Conservation (phyloP, 768 basidiomycete species). For the Leucocoprinus leucothites region DNA sequence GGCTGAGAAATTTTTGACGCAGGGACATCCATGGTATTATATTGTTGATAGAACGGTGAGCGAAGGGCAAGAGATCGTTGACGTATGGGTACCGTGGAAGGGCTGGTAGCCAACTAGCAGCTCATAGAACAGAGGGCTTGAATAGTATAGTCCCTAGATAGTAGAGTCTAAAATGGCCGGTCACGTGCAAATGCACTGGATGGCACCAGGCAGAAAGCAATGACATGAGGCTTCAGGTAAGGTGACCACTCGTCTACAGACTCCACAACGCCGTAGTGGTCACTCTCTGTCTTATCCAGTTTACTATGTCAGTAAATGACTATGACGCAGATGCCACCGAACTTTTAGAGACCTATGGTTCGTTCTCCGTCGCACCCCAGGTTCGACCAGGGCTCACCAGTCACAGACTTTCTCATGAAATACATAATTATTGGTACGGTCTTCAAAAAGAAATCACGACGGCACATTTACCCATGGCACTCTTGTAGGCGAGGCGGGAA, state of each 20-base stretch:
- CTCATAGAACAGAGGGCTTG: neutral
- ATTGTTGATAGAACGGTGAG: slow-evolving; percentile 64
- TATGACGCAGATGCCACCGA: slow-evolving; percentile 86
- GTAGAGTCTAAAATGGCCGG: no score
- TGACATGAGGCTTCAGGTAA: no score
- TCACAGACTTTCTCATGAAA: slow-evolving; percentile 95
- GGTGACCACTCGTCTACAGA: slow-evolving; percentile 1
- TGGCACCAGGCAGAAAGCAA: no score
- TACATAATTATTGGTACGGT: slow-evolving; percentile 88
- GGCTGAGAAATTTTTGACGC: neutral
- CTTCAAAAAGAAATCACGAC: slow-evolving; percentile 9
- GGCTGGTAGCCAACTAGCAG: slow-evolving; percentile 57
- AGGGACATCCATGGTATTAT: slow-evolving; percentile 80
- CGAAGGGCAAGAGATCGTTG: slow-evolving; percentile 55
- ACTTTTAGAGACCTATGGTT: slow-evolving; percentile 93
- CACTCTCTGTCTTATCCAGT: slow-evolving; percentile 15
- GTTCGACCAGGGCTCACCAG: slow-evolving; percentile 16
- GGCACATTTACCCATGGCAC: slow-evolving; percentile 7
- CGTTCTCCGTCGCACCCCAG: neutral
- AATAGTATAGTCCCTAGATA: no score
- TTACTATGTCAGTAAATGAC: slow-evolving; percentile 57
- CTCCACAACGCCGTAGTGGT: neutral
- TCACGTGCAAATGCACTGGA: no score
- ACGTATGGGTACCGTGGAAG: slow-evolving; percentile 90
- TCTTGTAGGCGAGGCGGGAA: slow-evolving; percentile 84